Percentiles rank a stretch among this genome's conserved stretches.
Conservation (phyloP, 2,329 filamentous ascomycete species). For the Pleomassaria siparia region DNA sequence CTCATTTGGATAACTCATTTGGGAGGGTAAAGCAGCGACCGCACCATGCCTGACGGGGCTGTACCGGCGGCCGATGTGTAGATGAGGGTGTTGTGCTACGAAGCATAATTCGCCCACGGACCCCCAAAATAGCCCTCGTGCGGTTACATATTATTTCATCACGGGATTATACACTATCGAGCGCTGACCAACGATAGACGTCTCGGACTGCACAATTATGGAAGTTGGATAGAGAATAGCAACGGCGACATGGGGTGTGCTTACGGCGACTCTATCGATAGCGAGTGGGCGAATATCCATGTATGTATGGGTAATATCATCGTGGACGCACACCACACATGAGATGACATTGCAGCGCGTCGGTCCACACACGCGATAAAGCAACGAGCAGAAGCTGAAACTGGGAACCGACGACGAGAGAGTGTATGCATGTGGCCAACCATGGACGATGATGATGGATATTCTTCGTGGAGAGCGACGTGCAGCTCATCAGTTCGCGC, state of each 20-base stretch:
- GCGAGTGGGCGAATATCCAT: background rate
- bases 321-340: conserved; percentile 4
- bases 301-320: background rate
- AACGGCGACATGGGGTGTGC: conserved; percentile 13
- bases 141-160: conserved; percentile 18
- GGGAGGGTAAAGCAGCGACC: conserved; percentile 31
- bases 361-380: conserved; percentile 11
- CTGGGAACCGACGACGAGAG: conserved; percentile 24
- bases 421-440: conserved; percentile 2
- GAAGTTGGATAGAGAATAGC: conserved; percentile 13
- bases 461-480: background rate
- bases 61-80: conserved; percentile 31
- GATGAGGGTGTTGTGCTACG: conserved; percentile 29
- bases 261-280: conserved; percentile 17
- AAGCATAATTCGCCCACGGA: conserved; percentile 34
- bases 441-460: conserved; percentile 8
- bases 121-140: conserved; percentile 37
- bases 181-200: conserved; percentile 25
- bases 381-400: conserved; percentile 7
- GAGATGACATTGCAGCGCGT: conserved; percentile 13
- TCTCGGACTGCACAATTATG: conserved; percentile 30
- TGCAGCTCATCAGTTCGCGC: conserved; percentile 21
- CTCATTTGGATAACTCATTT: no score
- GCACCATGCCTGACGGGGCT: conserved; percentile 20
- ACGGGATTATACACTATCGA: conserved; percentile 34